These are phyloP conservation scores for Pseudogymnoascus sp. DNA, from an alignment of 2,329 filamentous ascomycete species.

Conservation along the genomic window DNA sequence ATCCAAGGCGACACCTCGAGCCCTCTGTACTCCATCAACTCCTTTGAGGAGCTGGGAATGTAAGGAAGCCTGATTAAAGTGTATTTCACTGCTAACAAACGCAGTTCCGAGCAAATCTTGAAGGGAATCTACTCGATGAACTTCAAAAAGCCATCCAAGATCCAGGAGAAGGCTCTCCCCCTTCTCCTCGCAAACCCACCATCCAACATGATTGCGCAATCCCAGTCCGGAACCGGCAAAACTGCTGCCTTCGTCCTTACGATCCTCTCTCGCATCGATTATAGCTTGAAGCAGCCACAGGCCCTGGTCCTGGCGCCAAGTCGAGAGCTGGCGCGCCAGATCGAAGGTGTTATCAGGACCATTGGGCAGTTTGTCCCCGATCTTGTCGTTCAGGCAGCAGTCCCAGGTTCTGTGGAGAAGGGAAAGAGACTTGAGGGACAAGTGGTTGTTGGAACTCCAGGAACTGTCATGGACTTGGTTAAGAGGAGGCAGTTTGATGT, in stretches of 20 bases:
- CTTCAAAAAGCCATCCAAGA: slow-evolving; percentile 94
- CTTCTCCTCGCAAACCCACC: slow-evolving; percentile 82
- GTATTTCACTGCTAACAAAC: slow-evolving; percentile 11
- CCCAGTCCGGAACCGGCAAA: slow-evolving; percentile 98
- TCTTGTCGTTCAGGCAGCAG: slow-evolving; percentile 69
- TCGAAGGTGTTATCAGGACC: slow-evolving; percentile 70
- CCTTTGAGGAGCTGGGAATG: slow-evolving; percentile 81
- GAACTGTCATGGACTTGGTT: slow-evolving; percentile 83
- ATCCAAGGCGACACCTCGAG: slow-evolving; percentile 79
- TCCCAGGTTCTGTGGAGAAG: slow-evolving; percentile 67
- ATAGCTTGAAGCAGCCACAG: slow-evolving; percentile 63
- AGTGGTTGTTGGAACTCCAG: slow-evolving; percentile 86
- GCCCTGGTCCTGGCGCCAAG: slow-evolving; percentile 85
- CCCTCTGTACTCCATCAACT: slow-evolving; percentile 75
- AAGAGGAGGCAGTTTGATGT: slow-evolving; percentile 66
- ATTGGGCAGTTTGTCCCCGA: slow-evolving; percentile 79
- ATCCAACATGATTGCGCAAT: slow-evolving; percentile 91
- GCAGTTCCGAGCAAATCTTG: slow-evolving; percentile 54
- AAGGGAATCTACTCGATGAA: slow-evolving; percentile 72
- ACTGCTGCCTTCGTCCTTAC: slow-evolving; percentile 94
- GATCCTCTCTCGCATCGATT: slow-evolving; percentile 77
- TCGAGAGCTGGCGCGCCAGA: slow-evolving; percentile 90
- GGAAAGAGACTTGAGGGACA: slow-evolving; percentile 63
- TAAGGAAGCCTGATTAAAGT: slow-evolving; percentile 37
- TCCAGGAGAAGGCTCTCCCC: slow-evolving; percentile 89